Percentiles rank a stretch among this genome's conserved stretches.
phyloP scores from a whole-genome alignment of 2,329 filamentous ascomycete species.

The Verticillium albo-atrum region DNA sequence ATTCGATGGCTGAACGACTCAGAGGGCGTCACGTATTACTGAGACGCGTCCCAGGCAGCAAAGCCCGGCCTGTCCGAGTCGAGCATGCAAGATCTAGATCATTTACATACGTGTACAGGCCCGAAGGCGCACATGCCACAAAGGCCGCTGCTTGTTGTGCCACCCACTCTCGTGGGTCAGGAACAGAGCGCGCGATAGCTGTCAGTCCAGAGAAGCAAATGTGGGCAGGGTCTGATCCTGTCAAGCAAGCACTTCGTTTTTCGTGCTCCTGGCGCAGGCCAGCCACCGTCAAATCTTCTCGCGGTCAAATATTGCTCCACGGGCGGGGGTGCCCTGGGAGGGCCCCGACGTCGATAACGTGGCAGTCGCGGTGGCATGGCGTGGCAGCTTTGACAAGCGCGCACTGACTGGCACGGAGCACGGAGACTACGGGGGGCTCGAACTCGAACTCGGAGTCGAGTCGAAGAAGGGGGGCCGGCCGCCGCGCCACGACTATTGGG shows the following conservation, averaged over 20 bases:
- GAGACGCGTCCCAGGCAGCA: not conserved
- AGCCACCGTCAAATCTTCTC: not conserved
- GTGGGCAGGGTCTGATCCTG: not conserved
- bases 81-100: not conserved
- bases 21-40: not conserved
- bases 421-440: not conserved
- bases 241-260: not conserved
- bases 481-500: not conserved
- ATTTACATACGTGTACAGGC: too few relatives aligned
- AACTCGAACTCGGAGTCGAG: not conserved
- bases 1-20: not conserved
- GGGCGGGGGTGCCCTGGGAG: not conserved
- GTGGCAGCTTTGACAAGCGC: not conserved
- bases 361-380: not conserved
- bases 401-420: not conserved
- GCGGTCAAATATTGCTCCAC: not conserved
- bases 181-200: not conserved
- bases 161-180: too few relatives aligned
- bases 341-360: not conserved
- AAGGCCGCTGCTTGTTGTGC: too few relatives aligned
- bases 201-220: not conserved
- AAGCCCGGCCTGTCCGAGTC: not conserved
- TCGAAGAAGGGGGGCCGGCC: not conserved
- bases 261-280: not conserved
- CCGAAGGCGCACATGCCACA: too few relatives aligned